Evolutionary conservation across 2,329 filamentous ascomycete genomes (phyloP), one percentile per base, ranked within the genome.

Genomic region (Aureobasidium pullulans): DNA sequence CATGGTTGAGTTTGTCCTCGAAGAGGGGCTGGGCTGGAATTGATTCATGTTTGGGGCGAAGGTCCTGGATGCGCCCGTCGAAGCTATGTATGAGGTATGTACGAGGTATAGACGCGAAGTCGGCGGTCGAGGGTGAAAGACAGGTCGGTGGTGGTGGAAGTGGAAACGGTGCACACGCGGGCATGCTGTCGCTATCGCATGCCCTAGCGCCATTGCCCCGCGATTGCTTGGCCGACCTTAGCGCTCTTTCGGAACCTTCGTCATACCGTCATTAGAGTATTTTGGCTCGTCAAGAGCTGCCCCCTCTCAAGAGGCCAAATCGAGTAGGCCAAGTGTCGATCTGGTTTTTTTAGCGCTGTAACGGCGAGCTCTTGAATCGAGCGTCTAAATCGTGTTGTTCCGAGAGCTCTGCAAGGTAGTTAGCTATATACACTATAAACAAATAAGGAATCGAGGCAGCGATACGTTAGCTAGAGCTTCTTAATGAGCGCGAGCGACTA

Each of bases 1-100:
- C 83, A 86, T 86, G 50, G 66, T 75, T 66, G 57, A 53, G 37
- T 11, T 31, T 37, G 52, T 46, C 40, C 52, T 56, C 40, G 52
- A 56, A 13, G 52, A 46, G 11, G 52, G 32, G 6, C 52, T 46
- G 13, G 52, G 52, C 50, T 54, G 50, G 39, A 54, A 54, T 23
- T 54, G 50, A 28, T 54, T 54, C 50, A 54, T 54, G 28, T 23
- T 19, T 15, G 23, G 39, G 19, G 5, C 19, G 19, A 23, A 31
- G 23, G 31, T 40, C 11, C 6, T 52, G 48, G 19, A 13, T 52
- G 19, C 36, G 36, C 23, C 7, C 4, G 34, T 52, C 36, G 19
- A 16, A 29, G 36, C 23, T n/a, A 15, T 36, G 34, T 36, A 23
- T 23, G 23, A 23, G 23, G 4, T 36, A 8, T 52, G 48, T 39